Percentiles rank a stretch among this genome's conserved stretches.
phyloP scores from a whole-genome alignment of 768 basidiomycete genomes.

The Tremella mesenterica region DNA sequence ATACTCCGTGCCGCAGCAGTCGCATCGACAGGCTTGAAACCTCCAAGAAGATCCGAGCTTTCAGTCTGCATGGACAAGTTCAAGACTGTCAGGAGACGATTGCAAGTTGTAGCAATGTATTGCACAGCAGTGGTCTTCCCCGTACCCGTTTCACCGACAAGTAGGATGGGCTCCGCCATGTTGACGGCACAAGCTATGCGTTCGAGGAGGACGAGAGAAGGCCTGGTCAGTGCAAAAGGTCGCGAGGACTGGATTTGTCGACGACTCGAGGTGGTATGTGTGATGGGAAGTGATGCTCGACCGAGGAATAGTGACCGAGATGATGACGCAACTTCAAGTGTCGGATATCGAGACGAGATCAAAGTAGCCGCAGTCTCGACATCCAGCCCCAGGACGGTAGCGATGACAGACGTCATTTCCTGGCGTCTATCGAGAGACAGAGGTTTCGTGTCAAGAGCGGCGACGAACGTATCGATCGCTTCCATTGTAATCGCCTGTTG shows the following conservation, averaged over 20 bases:
- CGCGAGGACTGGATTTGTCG: constrained; percentile 8
- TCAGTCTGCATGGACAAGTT: constrained; percentile 96
- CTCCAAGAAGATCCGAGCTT: constrained; percentile 84
- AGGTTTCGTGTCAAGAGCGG: constrained; percentile 46
- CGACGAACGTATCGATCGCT: constrained; percentile 86
- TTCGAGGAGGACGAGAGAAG: constrained; percentile 68
- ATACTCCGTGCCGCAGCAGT: constrained; percentile 63
- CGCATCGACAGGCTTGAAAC: constrained; percentile 91
- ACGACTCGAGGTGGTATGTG: constrained; percentile 3
- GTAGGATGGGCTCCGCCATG: constrained; percentile 69
- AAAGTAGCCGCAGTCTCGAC: constrained; percentile 64
- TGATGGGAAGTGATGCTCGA: constrained; percentile 47
- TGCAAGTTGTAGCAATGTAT: constrained; percentile 70
- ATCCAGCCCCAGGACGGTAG: constrained; percentile 59
- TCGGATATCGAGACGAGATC: constrained; percentile 57
- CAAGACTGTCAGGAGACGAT: constrained; percentile 68
- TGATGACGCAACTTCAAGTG: constrained; percentile 54
- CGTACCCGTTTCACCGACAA: constrained; percentile 98
- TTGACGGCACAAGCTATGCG: constrained; percentile 67
- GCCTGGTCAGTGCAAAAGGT: constrained; percentile 82
- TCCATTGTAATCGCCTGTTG: constrained; percentile 85
- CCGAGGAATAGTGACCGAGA: constrained; percentile 57
- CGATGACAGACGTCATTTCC: constrained; percentile 52
- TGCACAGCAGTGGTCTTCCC: constrained; percentile 92
- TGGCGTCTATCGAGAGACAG: constrained; percentile 16